These are phyloP conservation scores for Pichia phayaonensis DNA, from an alignment of 805 yeast genomes.

Conservation along the genomic window DNA sequence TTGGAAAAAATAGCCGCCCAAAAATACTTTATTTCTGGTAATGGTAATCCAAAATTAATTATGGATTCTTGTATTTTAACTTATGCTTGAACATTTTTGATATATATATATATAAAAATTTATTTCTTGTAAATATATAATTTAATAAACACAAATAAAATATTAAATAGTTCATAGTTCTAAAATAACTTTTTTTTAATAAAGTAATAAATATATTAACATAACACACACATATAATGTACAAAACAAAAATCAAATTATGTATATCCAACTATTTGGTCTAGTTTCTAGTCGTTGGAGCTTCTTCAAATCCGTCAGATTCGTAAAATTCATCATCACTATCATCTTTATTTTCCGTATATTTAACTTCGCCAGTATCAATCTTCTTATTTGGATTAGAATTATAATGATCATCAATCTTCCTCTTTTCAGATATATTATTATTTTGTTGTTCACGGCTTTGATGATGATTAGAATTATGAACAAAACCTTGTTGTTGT, in stretches of 20 bases:
- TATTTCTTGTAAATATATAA: not conserved
- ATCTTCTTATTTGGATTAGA: not conserved
- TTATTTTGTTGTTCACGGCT: not conserved
- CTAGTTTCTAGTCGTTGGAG: slow-evolving; percentile 18
- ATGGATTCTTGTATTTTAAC: slow-evolving; percentile 33
- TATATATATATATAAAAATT: not conserved
- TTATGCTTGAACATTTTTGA: slow-evolving; percentile 19
- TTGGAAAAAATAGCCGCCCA: slow-evolving; percentile 35
- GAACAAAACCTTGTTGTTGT: slow-evolving; percentile 8
- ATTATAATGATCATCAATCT: not conserved
- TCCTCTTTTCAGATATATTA: slow-evolving; percentile 6
- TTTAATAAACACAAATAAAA: not conserved
- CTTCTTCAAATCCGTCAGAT: slow-evolving; percentile 31
- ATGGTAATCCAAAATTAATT: slow-evolving; percentile 55
- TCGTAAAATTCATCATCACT: slow-evolving; percentile 22
- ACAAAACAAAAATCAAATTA: no score
- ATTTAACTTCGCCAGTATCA: not conserved
- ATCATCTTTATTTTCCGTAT: not conserved
- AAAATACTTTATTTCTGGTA: slow-evolving; percentile 51
- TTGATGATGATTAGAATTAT: not conserved
- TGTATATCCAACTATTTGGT: no score
- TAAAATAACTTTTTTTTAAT: no score
- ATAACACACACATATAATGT: not conserved
- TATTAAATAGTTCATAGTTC: no score
- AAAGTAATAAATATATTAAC: no score